Evolutionary conservation across 2,329 filamentous ascomycete genomes (phyloP).

Genomic region (Didymella segeticola): DNA sequence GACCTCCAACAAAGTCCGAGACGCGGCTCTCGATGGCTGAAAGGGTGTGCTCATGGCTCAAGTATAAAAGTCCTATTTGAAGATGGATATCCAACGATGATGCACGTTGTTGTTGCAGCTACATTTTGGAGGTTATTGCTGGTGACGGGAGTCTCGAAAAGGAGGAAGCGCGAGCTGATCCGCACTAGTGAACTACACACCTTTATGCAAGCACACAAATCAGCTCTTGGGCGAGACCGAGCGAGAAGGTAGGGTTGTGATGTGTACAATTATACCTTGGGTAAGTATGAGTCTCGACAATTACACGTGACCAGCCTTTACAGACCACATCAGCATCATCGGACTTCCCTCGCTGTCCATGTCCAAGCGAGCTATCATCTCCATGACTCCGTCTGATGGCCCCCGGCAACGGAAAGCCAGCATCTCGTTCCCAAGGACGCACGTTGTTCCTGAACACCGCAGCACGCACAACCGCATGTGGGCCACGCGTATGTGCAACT

Average conservation of each 20-base stretch:
- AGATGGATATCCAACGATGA: too few relatives aligned
- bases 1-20: neutral
- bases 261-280: neutral
- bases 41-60: neutral
- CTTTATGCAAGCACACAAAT: neutral
- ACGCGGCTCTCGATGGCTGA: too few relatives aligned
- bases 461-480: neutral
- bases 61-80: too few relatives aligned
- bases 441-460: neutral
- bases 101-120: neutral
- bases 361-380: neutral
- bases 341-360: neutral
- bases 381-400: neutral
- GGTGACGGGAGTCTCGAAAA: neutral
- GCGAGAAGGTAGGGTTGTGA: neutral
- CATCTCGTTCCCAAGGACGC: neutral
- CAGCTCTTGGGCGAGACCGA: neutral
- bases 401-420: neutral
- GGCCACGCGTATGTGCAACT: slow-evolving; percentile 2
- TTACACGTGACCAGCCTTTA: neutral
- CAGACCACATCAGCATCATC: too few relatives aligned
- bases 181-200: neutral
- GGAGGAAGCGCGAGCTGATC: neutral
- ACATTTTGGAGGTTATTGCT: neutral
- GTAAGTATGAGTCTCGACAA: neutral